These are phyloP conservation scores for Hemileccinum rubropunctum DNA, from an alignment of 768 basidiomycete genomes.

Conservation along the genomic window DNA sequence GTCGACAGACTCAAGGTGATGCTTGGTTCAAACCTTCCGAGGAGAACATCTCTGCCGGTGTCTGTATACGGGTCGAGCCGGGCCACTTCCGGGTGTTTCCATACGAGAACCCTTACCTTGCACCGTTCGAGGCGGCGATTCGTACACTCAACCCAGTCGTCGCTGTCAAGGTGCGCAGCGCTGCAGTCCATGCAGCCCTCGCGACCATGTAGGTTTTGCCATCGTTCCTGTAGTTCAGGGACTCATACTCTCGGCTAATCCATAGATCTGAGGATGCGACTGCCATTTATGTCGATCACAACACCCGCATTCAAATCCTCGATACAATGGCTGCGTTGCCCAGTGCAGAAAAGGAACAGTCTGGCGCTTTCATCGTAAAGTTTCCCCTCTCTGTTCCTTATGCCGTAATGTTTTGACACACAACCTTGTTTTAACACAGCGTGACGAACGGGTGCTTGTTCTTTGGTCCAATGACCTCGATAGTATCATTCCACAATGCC, in stretches of 20 bases:
- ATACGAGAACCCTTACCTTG: conserved; percentile 77
- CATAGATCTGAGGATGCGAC: conserved; percentile 54
- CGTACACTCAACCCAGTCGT: conserved; percentile 77
- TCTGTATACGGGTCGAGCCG: conserved; percentile 67
- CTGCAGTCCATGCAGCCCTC: conserved; percentile 78
- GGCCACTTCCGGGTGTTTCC: conserved; percentile 80
- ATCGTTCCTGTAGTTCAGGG: background rate
- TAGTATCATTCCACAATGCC: conserved; percentile 67
- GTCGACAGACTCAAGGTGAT: conserved; percentile 67
- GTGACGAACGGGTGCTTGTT: conserved; percentile 79
- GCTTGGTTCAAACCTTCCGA: conserved; percentile 87
- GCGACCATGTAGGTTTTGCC: conserved; percentile 54
- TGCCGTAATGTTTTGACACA: no score
- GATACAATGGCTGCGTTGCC: conserved; percentile 66
- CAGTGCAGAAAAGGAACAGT: conserved; percentile 87
- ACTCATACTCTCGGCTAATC: no score
- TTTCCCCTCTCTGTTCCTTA: background rate
- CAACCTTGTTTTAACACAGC: conserved; percentile 38
- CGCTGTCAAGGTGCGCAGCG: conserved; percentile 76
- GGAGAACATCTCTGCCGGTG: conserved; percentile 77
- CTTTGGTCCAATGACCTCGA: conserved; percentile 87
- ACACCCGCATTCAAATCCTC: conserved; percentile 86
- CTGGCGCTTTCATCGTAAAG: conserved; percentile 79
- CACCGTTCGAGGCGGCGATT: conserved; percentile 80
- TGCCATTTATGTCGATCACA: conserved; percentile 67